Evolutionary conservation across 805 yeast species (phyloP), one percentile per base, ranked within the genome.

Genomic region (Wickerhamiella hasegawae): DNA sequence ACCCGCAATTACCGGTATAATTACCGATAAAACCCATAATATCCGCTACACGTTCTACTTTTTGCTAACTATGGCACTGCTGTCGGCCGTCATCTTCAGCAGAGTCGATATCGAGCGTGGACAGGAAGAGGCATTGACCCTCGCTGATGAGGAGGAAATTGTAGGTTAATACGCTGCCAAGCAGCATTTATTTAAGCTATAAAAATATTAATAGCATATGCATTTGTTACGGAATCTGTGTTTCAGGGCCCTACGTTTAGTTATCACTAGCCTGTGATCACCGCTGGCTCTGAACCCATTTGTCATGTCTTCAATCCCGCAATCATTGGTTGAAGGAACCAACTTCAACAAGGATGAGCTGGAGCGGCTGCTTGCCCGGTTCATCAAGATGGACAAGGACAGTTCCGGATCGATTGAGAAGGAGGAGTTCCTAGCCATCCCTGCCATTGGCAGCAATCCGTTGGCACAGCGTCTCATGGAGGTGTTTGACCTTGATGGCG

Each of bases 331-430:
- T n/a, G n/a, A n/a, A n/a, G n/a, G n/a, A n/a, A n/a, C 58, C 8
- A 54, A 55, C 38, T 55, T 87, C 57, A 92, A 82, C 37, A 68
- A 76, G 33, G 95, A 83, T 42, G 98, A 90, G 53, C 79, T 90
- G 35, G 93, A 85, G 53, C 68, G 98, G 42, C 63, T 90, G 40
- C 73, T 94, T 39, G 83, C 84, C 52, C 66, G 98, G 45, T 90
- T 90, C 55, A 82, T 85, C 92, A 90, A 92, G 51, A 62, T 90
- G 35, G 99, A 90, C 56, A 75, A 79, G 42, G 97, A 90, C 56
- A 78, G 83, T 37, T 75, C 84, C 3, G 98, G 98, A 1, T 75
- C 92, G 5, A 79, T 90, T 32, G 96, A 90, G 40, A 79, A 77
- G 46, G 74, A 73, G 28, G 99, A 90, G 57, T 87, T 92, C 51